phyloP scores from a whole-genome alignment of 345 rosid genomes.

The Corchorus capsularis region DNA sequence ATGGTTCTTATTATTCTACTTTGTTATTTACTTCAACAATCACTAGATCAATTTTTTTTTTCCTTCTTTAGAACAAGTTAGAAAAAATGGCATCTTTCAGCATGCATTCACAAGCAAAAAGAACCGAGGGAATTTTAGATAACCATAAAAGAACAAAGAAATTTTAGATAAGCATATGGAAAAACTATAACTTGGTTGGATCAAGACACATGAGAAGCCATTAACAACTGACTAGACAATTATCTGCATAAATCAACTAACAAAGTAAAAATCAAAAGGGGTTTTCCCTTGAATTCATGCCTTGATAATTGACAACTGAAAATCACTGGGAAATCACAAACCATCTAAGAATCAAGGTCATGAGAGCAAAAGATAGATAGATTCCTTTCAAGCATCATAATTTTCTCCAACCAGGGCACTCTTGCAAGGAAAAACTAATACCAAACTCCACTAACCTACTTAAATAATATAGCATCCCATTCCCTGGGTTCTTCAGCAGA shows the following conservation, averaged over 20 bases:
- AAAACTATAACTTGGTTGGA: background rate
- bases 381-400: background rate
- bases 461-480: background rate
- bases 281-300: background rate
- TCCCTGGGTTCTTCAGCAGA: background rate
- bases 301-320: background rate
- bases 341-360: background rate
- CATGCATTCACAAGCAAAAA: background rate
- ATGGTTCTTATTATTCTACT: background rate
- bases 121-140: background rate
- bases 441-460: background rate
- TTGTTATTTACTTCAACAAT: conserved; percentile 2
- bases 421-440: background rate
- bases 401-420: background rate
- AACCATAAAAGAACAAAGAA: background rate
- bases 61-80: background rate
- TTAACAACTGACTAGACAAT: background rate
- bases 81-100: background rate
- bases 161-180: background rate
- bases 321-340: background rate
- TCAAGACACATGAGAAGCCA: background rate
- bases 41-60: background rate
- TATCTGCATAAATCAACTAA: background rate
- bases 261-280: background rate
- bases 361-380: background rate